phyloP scores from a whole-genome alignment of 1,284 basidiomycete genomes.

The Heimioporus retisporus region DNA sequence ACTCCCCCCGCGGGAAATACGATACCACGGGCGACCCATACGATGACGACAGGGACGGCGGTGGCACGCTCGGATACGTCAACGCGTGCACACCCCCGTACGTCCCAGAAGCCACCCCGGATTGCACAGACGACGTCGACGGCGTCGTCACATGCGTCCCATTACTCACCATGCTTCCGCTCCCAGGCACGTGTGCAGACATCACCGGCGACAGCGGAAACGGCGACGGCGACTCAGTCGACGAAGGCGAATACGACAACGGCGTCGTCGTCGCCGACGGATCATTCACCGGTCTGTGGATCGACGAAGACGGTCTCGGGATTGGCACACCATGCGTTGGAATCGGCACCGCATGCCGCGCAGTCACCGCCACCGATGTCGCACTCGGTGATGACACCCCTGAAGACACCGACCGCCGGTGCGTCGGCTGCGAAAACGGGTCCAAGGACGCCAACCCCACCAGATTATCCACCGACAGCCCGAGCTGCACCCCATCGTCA shows the following conservation, averaged over 20 bases:
- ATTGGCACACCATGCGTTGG: constrained; percentile 72
- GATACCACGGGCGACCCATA: constrained; percentile 70
- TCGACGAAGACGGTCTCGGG: constrained; percentile 71
- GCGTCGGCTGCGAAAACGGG: constrained; percentile 74
- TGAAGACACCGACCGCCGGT: constrained; percentile 58
- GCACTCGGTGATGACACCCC: constrained; percentile 55
- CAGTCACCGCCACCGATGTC: constrained; percentile 51
- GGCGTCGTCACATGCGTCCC: constrained; percentile 75
- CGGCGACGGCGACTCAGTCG: constrained; percentile 61
- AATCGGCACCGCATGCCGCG: constrained; percentile 67
- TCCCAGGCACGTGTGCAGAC: constrained; percentile 52
- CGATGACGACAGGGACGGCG: constrained; percentile 74
- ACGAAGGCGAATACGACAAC: constrained; percentile 68
- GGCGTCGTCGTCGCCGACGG: constrained; percentile 64
- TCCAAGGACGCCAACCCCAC: constrained; percentile 72
- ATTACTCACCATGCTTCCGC: constrained; percentile 63
- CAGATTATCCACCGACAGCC: constrained; percentile 78
- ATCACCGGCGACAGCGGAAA: constrained; percentile 67
- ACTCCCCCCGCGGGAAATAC: constrained; percentile 58
- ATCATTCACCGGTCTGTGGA: constrained; percentile 59
- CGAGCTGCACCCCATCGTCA: constrained; percentile 57
- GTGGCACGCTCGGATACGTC: constrained; percentile 74
- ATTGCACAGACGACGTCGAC: constrained; percentile 64
- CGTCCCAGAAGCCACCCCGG: constrained; percentile 40
- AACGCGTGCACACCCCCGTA: constrained; percentile 46